Conservation (phyloP, 2,329 filamentous ascomycete species). For the Nigrograna mackinnonii region DNA sequence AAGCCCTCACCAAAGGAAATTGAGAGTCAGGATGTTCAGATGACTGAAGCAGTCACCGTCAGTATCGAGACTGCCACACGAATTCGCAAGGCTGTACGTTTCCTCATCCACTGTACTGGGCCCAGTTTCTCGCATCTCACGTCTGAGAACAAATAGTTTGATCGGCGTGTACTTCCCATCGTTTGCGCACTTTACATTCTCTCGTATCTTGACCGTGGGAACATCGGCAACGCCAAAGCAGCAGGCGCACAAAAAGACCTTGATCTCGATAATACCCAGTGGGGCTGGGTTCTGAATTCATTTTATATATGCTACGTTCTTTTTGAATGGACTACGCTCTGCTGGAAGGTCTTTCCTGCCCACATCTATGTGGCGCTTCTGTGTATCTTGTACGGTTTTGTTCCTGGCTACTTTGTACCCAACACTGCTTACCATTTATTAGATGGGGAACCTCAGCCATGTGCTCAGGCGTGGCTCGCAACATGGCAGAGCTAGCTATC, state of each 20-base stretch:
- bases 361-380: slow-evolving; percentile 19
- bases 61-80: too few species aligned
- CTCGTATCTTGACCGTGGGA: slow-evolving; percentile 16
- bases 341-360: slow-evolving; percentile 25
- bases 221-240: slow-evolving; percentile 44
- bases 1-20: too few species aligned
- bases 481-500: slow-evolving; percentile 7
- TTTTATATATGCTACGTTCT: slow-evolving; percentile 57
- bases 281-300: slow-evolving; percentile 60
- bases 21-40: too few species aligned
- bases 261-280: neutral
- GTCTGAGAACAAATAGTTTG: too few species aligned
- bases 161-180: neutral
- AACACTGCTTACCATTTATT: neutral
- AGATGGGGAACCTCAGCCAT: neutral
- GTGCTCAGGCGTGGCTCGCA: slow-evolving; percentile 3
- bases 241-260: slow-evolving; percentile 10
- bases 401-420: neutral
- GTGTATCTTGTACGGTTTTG: slow-evolving; percentile 8
- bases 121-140: too few species aligned
- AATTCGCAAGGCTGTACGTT: too few species aligned
- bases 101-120: too few species aligned
- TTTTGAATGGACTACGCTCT: slow-evolving; percentile 42
- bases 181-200: slow-evolving; percentile 27
- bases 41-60: too few species aligned